Percentiles rank a stretch among this genome's conserved stretches.
phyloP scores from a whole-genome alignment of 108 stramenopile genomes.

The Cyclostephanos invisitatus region DNA sequence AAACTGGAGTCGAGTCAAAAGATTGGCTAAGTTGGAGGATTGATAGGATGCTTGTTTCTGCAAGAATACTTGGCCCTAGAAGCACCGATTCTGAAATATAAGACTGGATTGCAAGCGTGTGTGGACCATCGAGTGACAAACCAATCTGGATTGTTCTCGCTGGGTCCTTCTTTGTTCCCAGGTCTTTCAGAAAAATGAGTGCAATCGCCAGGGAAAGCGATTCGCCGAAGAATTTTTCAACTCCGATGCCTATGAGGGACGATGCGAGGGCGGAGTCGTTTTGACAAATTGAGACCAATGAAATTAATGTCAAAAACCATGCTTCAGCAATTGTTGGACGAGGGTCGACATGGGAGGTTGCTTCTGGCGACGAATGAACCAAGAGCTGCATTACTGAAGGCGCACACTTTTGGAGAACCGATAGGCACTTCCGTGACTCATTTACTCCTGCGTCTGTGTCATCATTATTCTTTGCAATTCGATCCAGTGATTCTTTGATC shows the following conservation, averaged over 20 bases:
- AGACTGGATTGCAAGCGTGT: constrained; percentile 68
- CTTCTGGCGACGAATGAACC: constrained; percentile 30
- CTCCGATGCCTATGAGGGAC: constrained; percentile 6
- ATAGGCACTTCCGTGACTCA: constrained; percentile 33
- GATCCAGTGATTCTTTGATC: constrained; percentile 35
- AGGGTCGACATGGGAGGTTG: constrained; percentile 61
- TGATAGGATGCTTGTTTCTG: constrained; percentile 21
- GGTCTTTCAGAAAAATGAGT: constrained; percentile 57
- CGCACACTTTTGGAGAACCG: constrained; percentile 36
- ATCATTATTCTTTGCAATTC: constrained; percentile 13
- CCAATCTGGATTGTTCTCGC: constrained; percentile 35
- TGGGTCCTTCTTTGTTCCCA: constrained; percentile 30
- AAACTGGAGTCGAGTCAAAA: constrained; percentile 4
- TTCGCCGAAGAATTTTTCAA: constrained; percentile 50
- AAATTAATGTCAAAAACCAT: constrained; percentile 60
- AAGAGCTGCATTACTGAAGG: constrained; percentile 12
- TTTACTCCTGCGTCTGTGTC: background rate
- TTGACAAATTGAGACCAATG: constrained; percentile 26
- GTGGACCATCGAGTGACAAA: constrained; percentile 79
- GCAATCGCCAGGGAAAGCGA: constrained; percentile 49
- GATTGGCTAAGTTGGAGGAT: constrained; percentile 15
- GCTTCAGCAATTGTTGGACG: constrained; percentile 72
- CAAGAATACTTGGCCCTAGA: constrained; percentile 57
- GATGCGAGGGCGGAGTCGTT: constrained; percentile 19
- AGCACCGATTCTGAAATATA: constrained; percentile 53